Base-by-base conservation (phyloP, 1,284 basidiomycete species). In the Calocybe gambosa region DNA sequence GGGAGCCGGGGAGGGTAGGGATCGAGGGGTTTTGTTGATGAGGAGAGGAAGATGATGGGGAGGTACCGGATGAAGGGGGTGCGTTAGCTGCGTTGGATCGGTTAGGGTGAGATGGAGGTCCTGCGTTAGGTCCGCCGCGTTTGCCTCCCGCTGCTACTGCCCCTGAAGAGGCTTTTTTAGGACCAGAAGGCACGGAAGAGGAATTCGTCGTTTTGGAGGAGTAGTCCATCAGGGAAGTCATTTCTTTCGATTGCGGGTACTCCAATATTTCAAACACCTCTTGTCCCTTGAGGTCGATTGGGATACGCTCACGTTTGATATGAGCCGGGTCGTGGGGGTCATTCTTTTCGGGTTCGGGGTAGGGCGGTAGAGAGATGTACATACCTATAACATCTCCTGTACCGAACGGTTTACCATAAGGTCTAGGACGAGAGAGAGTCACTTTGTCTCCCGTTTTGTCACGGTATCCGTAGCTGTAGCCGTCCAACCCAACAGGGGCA, bases 251-350 rank as follows among this genome's bases (percentile, higher is more conserved):
- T 47, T 84, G 80, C 1, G 84, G 69, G 62, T 97, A 98, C 65
- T 99, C 95, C 54, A 93, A 75, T 52, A 84, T 85, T 66, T 99
- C 96, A 63, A 97, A 98, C 63, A 96, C 95, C 52, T 92, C 84
- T 64, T 95, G 92, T n/a, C 89, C 90, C 64, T 94, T 94, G 70
- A 93, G 92, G 47, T 91, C 86, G 60, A 99, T 95, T 1, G 94
- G 82, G 45, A 94, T 87, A 42, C 93, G 85, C 62, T 91, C 88
- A 43, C 93, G 81, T 55, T 84, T 80, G 50, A 94, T 68, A 55
- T 82, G 81, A 1, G 85, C 85, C 0, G 85, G 80, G 60, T 95
- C 89, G 57, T 79, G 64, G 2, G 75, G 72, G 56, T 86, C 81
- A 37, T 77, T 70, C 38, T 66, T 67, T 55, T 77, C 67, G 5